Conservation (phyloP, 108 stramenopile species). For the Mediolabrus comicus region DNA sequence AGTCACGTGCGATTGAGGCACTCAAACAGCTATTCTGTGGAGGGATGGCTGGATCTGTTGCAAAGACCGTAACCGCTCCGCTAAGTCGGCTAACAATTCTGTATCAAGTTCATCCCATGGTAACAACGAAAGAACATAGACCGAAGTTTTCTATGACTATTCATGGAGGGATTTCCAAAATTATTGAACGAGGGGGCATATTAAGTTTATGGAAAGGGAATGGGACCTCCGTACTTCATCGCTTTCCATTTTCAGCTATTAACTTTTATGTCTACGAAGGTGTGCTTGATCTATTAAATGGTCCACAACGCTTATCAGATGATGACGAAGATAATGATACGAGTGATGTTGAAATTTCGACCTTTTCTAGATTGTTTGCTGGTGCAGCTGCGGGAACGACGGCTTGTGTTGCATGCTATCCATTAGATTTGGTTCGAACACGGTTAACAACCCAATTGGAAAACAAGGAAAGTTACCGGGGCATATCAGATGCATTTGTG, state of each 20-base stretch:
- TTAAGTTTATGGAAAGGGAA: slow-evolving; percentile 92
- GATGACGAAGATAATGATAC: slow-evolving; percentile 47
- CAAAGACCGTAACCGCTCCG: slow-evolving; percentile 92
- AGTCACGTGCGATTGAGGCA: slow-evolving; percentile 67
- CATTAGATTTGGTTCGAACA: slow-evolving; percentile 90
- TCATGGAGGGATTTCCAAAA: slow-evolving; percentile 67
- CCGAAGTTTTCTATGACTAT: slow-evolving; percentile 81
- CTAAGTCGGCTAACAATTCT: slow-evolving; percentile 87
- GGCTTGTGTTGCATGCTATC: slow-evolving; percentile 91
- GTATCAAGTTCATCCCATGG: slow-evolving; percentile 91
- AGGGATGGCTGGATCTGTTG: slow-evolving; percentile 92
- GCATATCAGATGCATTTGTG: slow-evolving; percentile 81
- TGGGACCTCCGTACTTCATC: slow-evolving; percentile 88
- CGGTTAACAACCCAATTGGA: slow-evolving; percentile 89
- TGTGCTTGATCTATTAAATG: slow-evolving; percentile 69
- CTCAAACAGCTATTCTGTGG: slow-evolving; percentile 90
- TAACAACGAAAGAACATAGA: slow-evolving; percentile 80
- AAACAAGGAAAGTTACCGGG: slow-evolving; percentile 77
- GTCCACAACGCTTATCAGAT: slow-evolving; percentile 35
- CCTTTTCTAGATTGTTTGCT: slow-evolving; percentile 74
- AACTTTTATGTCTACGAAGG: slow-evolving; percentile 92
- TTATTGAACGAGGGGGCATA: slow-evolving; percentile 85
- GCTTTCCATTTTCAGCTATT: slow-evolving; percentile 93
- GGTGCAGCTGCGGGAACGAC: slow-evolving; percentile 83
- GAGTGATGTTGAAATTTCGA: slow-evolving; percentile 31